phyloP scores from a whole-genome alignment of 371 early-diverging fungal genomes.

The Apophysomyces variabilis region DNA sequence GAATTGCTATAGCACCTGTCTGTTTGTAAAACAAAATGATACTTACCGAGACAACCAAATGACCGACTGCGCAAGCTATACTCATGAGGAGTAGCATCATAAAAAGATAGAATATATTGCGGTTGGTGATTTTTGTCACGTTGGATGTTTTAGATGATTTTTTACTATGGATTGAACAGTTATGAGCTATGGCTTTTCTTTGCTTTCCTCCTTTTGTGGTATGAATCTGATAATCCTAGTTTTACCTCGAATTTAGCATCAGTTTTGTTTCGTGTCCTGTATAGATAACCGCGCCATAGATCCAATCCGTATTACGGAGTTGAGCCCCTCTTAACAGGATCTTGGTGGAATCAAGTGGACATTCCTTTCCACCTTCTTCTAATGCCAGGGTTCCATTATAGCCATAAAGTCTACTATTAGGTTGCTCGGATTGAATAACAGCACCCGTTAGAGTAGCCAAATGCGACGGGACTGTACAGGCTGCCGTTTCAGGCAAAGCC shows the following conservation, averaged over 20 bases:
- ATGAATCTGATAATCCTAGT: too few species aligned
- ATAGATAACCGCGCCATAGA: slow-evolving; percentile 79
- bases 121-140: slow-evolving; percentile 84
- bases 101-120: slow-evolving; percentile 89
- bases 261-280: slow-evolving; percentile 88
- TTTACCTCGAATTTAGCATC: slow-evolving; percentile 68
- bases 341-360: slow-evolving; percentile 77
- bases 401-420: slow-evolving; percentile 82
- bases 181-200: slow-evolving; percentile 61
- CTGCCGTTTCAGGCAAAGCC: slow-evolving; percentile 71
- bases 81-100: slow-evolving; percentile 77
- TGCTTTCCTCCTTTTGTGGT: neutral
- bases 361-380: slow-evolving; percentile 53
- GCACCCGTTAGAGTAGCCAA: slow-evolving; percentile 54
- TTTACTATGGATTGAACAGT: slow-evolving; percentile 15
- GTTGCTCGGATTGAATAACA: slow-evolving; percentile 69
- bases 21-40: neutral
- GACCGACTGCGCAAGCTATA: slow-evolving; percentile 29
- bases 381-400: slow-evolving; percentile 73
- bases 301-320: slow-evolving; percentile 83
- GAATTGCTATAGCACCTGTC: neutral
- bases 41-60: slow-evolving; percentile 33
- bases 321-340: slow-evolving; percentile 73
- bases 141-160: slow-evolving; percentile 36
- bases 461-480: slow-evolving; percentile 56